A percentile compares a stretch with the other conserved stretches of the same genome.
These are phyloP conservation scores for Gentiana dahurica DNA, from an alignment of 257 asterid species.

Conservation along the genomic window DNA sequence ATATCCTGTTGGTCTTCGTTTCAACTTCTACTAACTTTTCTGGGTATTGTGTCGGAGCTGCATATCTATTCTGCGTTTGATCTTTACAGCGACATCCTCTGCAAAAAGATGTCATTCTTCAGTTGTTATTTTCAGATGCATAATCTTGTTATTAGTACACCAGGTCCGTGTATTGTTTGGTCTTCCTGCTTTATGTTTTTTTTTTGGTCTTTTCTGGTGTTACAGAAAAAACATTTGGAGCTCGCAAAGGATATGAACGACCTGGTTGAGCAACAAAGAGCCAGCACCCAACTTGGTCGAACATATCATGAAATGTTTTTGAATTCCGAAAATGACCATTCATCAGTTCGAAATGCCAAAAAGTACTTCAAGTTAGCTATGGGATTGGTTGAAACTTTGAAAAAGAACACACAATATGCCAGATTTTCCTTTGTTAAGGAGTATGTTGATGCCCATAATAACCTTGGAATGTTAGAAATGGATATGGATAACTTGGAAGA, in stretches of 20 bases:
- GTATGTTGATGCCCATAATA: slow-evolving; percentile 87
- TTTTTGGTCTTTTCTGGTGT: slow-evolving; percentile 1
- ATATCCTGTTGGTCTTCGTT: no score
- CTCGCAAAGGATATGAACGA: slow-evolving; percentile 64
- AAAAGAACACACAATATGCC: slow-evolving; percentile 28
- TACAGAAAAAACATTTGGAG: slow-evolving; percentile 79
- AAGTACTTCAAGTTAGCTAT: slow-evolving; percentile 63
- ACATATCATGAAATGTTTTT: slow-evolving; percentile 83
- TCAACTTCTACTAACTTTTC: no score
- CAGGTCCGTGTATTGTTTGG: no score
- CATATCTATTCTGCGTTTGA: no score
- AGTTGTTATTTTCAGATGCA: no score
- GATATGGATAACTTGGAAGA: slow-evolving; percentile 74
- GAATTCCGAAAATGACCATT: slow-evolving; percentile 68
- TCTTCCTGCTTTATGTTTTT: background rate
- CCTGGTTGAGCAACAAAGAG: slow-evolving; percentile 87
- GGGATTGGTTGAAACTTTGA: slow-evolving; percentile 55
- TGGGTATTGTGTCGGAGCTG: no score
- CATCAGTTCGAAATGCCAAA: slow-evolving; percentile 55
- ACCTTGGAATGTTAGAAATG: slow-evolving; percentile 85
- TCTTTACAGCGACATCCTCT: no score
- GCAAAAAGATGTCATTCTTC: background rate
- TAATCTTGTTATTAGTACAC: no score
- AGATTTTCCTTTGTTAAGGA: slow-evolving; percentile 49
- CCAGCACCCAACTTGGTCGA: slow-evolving; percentile 94